Evolutionary conservation across 2,329 filamentous ascomycete genomes (phyloP), one percentile per base, ranked within the genome.

Genomic region (Nannizzia gypsea): DNA sequence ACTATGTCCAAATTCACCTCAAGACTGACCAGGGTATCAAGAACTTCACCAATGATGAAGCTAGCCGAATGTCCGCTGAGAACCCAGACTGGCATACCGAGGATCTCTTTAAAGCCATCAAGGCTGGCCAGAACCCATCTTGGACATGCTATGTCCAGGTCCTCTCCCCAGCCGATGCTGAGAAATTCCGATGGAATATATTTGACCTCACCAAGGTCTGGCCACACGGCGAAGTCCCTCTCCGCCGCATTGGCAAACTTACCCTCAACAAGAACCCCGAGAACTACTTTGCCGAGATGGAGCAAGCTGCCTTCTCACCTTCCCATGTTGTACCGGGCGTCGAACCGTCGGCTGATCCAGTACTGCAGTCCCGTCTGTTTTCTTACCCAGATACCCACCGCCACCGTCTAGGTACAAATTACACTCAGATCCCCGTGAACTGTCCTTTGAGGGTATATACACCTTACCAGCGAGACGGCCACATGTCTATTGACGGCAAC

Each of bases 201-300:
- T 86, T 89, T 63, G 86, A 88, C 67, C 73, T 86, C 63, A 88
- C 85, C 57, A 86, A 87, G 72, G 79, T 85, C 66, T 87, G 84
- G 84, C 84, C 84, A 1, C 81, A 86, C 61, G 74, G 71, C 22
- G 78, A 85, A 54, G 81, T 84, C 28, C 85, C 85, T 1, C 74
- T 86, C 11, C 77, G 81, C 17, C 79, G 76, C 52, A 77, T 88
- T 59, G 85, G 84, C 56, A 79, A 79, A 61, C 72, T 88, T 61
- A 85, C 81, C 0, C 77, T 88, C 24, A 86, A 86, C 72, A 77
- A 78, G 69, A 88, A 87, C 68, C 76, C 79, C 1, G 72, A 80
- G 59, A 87, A 88, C 72, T 88, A 87, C 74, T 87, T 87, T 66
- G 78, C 80, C 54, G 85, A 89, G 67, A 85, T 88, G 56, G 85